phyloP scores from a whole-genome alignment of 495 filamentous ascomycete species.

The Neurospora sp. region DNA sequence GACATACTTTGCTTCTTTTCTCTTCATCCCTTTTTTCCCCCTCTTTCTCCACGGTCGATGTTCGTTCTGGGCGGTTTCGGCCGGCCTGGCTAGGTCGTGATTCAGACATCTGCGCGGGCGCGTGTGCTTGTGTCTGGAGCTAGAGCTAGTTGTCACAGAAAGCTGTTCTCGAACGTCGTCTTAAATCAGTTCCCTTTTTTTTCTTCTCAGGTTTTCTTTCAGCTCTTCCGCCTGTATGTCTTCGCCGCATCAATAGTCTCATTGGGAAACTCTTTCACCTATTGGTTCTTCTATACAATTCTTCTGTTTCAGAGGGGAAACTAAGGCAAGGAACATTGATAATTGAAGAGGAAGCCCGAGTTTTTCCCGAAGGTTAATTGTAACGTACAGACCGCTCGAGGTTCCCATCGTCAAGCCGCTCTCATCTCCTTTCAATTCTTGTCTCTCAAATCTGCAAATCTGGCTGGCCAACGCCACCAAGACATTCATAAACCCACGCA shows the following conservation, averaged over 20 bases:
- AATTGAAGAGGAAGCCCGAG: neutral
- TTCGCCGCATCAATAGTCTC: neutral
- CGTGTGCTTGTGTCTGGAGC: neutral
- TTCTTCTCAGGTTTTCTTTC: neutral
- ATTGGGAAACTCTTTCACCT: neutral
- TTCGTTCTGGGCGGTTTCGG: neutral
- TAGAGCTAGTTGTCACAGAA: neutral
- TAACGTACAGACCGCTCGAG: neutral
- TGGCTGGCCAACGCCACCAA: neutral
- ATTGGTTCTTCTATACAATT: neutral
- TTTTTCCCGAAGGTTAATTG: neutral
- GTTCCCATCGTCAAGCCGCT: neutral
- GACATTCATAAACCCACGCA: neutral
- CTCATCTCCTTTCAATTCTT: neutral
- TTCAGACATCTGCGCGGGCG: neutral
- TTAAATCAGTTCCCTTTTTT: neutral
- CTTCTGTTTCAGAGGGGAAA: neutral
- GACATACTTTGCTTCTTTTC: neutral
- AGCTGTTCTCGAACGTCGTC: neutral
- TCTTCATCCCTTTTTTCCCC: neutral
- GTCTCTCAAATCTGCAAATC: neutral
- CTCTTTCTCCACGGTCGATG: neutral
- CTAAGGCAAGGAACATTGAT: neutral
- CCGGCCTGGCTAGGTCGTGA: neutral
- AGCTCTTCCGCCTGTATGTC: neutral